Evolutionary conservation across 202 grass and related monocot genomes (phyloP).

Genomic region (Brachypodium distachyon): DNA sequence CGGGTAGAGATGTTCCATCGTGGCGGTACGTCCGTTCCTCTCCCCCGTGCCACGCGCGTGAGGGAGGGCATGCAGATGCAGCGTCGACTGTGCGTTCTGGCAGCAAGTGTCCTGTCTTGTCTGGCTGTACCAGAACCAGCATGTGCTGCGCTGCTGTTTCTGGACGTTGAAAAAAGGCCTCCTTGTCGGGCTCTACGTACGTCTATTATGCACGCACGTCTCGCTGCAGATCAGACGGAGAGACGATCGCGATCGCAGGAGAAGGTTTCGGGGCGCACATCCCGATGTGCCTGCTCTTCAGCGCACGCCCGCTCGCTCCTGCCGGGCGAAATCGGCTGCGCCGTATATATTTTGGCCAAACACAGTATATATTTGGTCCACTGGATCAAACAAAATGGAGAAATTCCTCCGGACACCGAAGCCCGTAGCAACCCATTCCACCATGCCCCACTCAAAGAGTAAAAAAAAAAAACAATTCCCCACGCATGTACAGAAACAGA

Average conservation of each 20-base stretch:
- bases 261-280: not conserved
- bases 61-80: too few relatives aligned
- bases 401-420: too few relatives aligned
- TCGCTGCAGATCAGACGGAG: not conserved
- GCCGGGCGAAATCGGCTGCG: too few relatives aligned
- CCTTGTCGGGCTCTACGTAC: not conserved
- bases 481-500: not conserved
- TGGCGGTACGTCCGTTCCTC: not conserved
- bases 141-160: not conserved
- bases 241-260: too few relatives aligned
- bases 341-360: too few relatives aligned
- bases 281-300: not conserved
- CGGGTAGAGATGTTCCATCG: too few relatives aligned
- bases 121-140: not conserved
- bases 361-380: too few relatives aligned
- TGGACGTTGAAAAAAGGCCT: slow-evolving; percentile 12
- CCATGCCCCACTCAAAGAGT: too few relatives aligned
- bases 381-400: too few relatives aligned
- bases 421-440: too few relatives aligned
- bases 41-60: not conserved
- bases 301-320: not conserved
- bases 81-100: not conserved
- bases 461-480: too few relatives aligned
- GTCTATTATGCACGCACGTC: too few relatives aligned
- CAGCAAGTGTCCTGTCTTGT: not conserved